Percentiles rank a stretch among this genome's conserved stretches.
Evolutionary conservation across 2,329 filamentous ascomycete genomes (phyloP).

Genomic region (Sarocladiaceae sp.): DNA sequence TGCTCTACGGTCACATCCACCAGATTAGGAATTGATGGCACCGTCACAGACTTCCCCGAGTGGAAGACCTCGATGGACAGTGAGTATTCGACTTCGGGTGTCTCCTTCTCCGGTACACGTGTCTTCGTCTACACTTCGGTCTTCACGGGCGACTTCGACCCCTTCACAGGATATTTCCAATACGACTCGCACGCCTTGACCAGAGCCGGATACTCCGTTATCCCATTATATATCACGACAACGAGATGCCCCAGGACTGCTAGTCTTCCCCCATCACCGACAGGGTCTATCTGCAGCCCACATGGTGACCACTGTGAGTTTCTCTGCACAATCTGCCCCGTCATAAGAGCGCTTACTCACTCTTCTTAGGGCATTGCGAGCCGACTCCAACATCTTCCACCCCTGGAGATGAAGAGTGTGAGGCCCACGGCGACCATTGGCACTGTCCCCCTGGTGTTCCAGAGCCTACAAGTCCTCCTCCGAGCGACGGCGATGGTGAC

Average conservation of each 20-base stretch:
- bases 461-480: conserved; percentile 1
- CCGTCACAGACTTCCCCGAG: conserved; percentile 12
- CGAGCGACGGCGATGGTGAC: too few relatives aligned
- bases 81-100: conserved; percentile 16
- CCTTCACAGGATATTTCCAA: conserved; percentile 16
- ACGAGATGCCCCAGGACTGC: conserved; percentile 10
- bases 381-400: conserved; percentile 6
- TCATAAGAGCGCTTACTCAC: neutral
- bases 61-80: conserved; percentile 17
- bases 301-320: conserved; percentile 14
- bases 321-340: neutral
- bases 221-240: conserved; percentile 10
- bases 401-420: conserved; percentile 1
- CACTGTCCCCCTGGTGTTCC: conserved; percentile 10
- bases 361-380: conserved; percentile 12
- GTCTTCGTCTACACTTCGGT: conserved; percentile 16
- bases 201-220: conserved; percentile 16
- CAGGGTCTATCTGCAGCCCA: conserved; percentile 11
- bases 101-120: conserved; percentile 14
- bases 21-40: neutral
- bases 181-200: conserved; percentile 17
- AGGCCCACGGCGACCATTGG: conserved; percentile 9
- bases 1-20: conserved; percentile 1
- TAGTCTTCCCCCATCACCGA: conserved; percentile 12
- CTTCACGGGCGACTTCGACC: conserved; percentile 12